Evolutionary conservation across 257 asterid species (phyloP), one percentile per base, ranked within the genome.

Genomic region (Scutellaria galericulata): DNA sequence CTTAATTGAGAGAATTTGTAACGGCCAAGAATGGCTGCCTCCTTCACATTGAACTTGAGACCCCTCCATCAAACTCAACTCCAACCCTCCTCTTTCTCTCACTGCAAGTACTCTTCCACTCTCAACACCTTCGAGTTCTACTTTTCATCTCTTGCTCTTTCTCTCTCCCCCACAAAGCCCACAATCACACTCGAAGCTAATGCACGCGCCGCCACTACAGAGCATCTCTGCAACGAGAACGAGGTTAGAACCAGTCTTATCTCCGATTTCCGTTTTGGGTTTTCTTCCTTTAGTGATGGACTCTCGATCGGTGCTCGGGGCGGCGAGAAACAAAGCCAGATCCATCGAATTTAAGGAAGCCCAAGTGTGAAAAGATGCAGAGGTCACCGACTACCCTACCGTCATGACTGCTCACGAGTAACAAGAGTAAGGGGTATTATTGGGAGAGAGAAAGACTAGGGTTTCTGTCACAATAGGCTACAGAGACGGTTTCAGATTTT

Each of bases 1-100:
- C 18, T 18, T 18, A 18, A 18, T 18, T 18, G 18, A 18, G 18
- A 18, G 18, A 18, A 18, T 2, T 13, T 45, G 56, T 22, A 77
- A 45, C 75, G 86, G 88, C 90, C 87, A 75, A 76, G 52, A 75
- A 83, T 83, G 86, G 82, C 86, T 77, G 75, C 84, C 78, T 76
- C 83, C 78, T 74, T 66, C 15, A 74, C 83, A 75, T 80, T 86
- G 81, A 80, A 82, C 77, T 80, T 86, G 81, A 80, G 81, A 74
- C 83, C 83, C 15, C 85, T 84, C 65, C 90, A 83, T 62, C 85
- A 80, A 66, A 65, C 83, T 76, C 89, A 80, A 44, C 81, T 81
- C 71, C 93, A 83, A 10, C 83, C 82, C 82, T 83, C 79, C 63
- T 77, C 86, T 48, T 77, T 76, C 68, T 75, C 80, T 64, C 84